Evolutionary conservation across 2,329 filamentous ascomycete species (phyloP), one percentile per base, ranked within the genome.

Genomic region (Fusarium torulosum): DNA sequence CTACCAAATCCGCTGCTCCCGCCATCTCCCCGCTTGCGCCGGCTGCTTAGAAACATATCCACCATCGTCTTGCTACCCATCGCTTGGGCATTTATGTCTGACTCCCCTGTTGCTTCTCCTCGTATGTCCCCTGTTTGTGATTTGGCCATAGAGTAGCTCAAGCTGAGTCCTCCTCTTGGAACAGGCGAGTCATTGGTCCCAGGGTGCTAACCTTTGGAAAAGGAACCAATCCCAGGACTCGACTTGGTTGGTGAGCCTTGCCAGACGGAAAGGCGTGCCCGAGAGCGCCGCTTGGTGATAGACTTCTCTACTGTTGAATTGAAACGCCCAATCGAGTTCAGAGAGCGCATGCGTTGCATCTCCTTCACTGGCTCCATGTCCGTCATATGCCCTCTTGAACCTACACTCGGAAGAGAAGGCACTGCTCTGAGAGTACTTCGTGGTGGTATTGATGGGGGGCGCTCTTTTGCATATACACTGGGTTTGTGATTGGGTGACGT

Each of bases 41-140:
- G 79, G 45, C 80, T 85, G 60, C 78, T 85, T 27, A 87, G 75
- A 70, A 87, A 87, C 47, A 83, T 59, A 52, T 87, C 84, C 9
- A 87, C 84, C 82, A 87, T 86, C 41, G 78, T 78, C 72, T 82
- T 82, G 67, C 84, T 84, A 4, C 82, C 82, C 60, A 80, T 73
- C 0, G 73, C 74, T 58, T 82, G 79, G 0, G 75, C 72, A 38
- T 79, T 76, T 55, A 65, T 58, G 8, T 73, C 67, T 20, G 53
- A 54, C 2, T 59, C 52, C 31, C 44, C 40, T 21, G 15, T 11
- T 19, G 8, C 37, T 19, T 27, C 46, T 14, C 17, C 60, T 4
- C 6, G 54, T 49, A 29, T 70, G 27, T 49, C 64, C 65, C 44
- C 19, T 17, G 6, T 52, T 33, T 25, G 51, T 13, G 47, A 25